phyloP scores from a whole-genome alignment of 1,139 yeast genomes.

The Yamadazyma trypodendri region DNA sequence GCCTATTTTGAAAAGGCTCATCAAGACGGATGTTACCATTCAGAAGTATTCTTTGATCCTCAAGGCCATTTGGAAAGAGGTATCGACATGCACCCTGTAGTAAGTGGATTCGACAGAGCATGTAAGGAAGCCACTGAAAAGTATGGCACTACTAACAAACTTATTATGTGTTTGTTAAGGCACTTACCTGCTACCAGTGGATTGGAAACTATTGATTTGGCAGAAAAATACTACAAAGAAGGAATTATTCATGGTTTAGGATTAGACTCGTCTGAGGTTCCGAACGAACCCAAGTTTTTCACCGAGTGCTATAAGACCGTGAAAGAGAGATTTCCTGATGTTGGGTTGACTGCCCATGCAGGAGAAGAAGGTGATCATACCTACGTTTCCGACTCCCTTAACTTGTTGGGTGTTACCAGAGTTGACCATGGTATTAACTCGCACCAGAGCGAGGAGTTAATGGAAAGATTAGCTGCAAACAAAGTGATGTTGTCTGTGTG shows the following conservation, averaged over 20 bases:
- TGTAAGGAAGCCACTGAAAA: slow-evolving; percentile 56
- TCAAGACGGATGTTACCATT: slow-evolving; percentile 60
- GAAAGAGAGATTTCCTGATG: slow-evolving; percentile 43
- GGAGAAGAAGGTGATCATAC: slow-evolving; percentile 84
- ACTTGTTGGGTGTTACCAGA: slow-evolving; percentile 59
- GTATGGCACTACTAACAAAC: slow-evolving; percentile 61
- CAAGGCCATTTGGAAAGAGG: slow-evolving; percentile 78
- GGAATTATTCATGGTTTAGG: slow-evolving; percentile 73
- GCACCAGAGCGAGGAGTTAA: slow-evolving; percentile 48
- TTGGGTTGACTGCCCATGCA: slow-evolving; percentile 77
- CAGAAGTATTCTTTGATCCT: slow-evolving; percentile 80
- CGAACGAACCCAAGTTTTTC: slow-evolving; percentile 70
- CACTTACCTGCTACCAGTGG: slow-evolving; percentile 65
- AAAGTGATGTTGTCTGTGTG: slow-evolving; percentile 65
- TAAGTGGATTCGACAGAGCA: slow-evolving; percentile 64
- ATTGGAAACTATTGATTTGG: slow-evolving; percentile 51
- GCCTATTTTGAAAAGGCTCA: slow-evolving; percentile 63
- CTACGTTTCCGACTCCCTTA: slow-evolving; percentile 56
- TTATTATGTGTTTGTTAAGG: slow-evolving; percentile 78
- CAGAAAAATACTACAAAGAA: slow-evolving; percentile 47
- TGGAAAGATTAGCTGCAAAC: slow-evolving; percentile 53
- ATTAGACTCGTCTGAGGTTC: slow-evolving; percentile 71
- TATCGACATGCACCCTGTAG: slow-evolving; percentile 55
- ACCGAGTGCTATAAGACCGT: slow-evolving; percentile 57
- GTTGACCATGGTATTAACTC: slow-evolving; percentile 80